phyloP scores from a whole-genome alignment of 768 basidiomycete genomes.

The Boletus vermiculosoides region DNA sequence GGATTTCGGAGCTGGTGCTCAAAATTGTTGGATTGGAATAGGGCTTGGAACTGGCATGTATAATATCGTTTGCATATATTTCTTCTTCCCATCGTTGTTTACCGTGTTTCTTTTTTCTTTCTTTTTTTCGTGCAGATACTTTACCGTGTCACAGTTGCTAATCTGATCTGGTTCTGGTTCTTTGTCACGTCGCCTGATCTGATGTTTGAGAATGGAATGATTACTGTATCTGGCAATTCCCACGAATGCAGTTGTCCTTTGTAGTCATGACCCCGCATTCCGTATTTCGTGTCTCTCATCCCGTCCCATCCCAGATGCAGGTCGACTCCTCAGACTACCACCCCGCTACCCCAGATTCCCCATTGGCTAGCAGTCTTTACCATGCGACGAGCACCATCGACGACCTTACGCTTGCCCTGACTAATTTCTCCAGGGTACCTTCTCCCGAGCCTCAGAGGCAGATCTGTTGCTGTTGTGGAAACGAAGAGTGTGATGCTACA shows the following conservation, averaged over 20 bases:
- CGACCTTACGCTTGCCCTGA: constrained; percentile 71
- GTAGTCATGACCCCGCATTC: constrained; percentile 1
- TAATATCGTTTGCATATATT: constrained; percentile 14
- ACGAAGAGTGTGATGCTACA: constrained; percentile 62
- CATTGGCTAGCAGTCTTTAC: constrained; percentile 50
- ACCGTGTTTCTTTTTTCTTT: constrained; percentile 4
- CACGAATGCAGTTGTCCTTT: constrained; percentile 9
- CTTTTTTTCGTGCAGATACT: constrained; percentile 11
- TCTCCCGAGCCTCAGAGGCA: constrained; percentile 65
- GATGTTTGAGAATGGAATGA: not conserved
- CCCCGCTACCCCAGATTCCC: constrained; percentile 50
- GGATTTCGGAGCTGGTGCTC: constrained; percentile 65
- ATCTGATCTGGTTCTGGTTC: not conserved
- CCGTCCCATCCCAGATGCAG: constrained; percentile 24
- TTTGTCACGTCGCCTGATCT: not conserved
- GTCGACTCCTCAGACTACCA: constrained; percentile 27
- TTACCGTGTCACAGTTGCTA: constrained; percentile 5
- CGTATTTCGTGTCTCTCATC: not conserved
- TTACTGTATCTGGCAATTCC: constrained; percentile 18
- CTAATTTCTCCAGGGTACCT: constrained; percentile 67
- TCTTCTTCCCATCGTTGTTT: not conserved
- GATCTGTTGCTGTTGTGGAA: constrained; percentile 63
- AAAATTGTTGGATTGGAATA: constrained; percentile 45
- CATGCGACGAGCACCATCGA: constrained; percentile 66
- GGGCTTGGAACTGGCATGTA: constrained; percentile 16